Base-by-base conservation (phyloP, 2,329 filamentous ascomycete species). In the Aureobasidium sp. region DNA sequence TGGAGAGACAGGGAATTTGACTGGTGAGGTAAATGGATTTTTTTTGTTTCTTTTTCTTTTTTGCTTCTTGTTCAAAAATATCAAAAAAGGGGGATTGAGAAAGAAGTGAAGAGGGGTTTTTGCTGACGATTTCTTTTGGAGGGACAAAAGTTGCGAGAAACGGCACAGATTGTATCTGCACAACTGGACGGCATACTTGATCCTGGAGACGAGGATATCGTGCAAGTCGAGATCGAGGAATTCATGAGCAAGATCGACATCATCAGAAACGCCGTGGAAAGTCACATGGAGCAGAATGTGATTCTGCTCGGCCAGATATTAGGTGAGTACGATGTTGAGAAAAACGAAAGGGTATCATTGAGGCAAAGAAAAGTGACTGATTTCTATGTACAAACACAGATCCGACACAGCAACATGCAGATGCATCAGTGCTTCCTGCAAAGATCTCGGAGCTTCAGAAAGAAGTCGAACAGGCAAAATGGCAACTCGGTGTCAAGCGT, bases 91-190 rank as follows among this genome's bases (percentile, higher is more conserved):
- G n/a, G n/a, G n/a, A n/a, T n/a, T n/a, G n/a, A n/a, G n/a, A n/a
- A n/a, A n/a, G n/a, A n/a, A n/a, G n/a, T n/a, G n/a, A n/a, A n/a
- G n/a, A n/a, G n/a, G n/a, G n/a, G n/a, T n/a, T n/a, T n/a, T n/a
- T n/a, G n/a, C n/a, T n/a, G n/a, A n/a, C n/a, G n/a, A n/a, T n/a
- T n/a, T n/a, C n/a, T n/a, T n/a, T n/a, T n/a, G n/a, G n/a, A 19
- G 11, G n/a, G 16, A 14, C 34, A 14, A 22, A 35, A 71, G 60
- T 62, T 76, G 1, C 68, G 70, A 58, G 62, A 72, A 44, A 61
- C 70, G 4, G 70, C 72, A 25, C 69, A 71, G n/a, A 64, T 73
- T 7, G 61, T 71, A 4, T 65, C 66, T 10, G 71, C 73, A 0
- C 64, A 67, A 35, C 63, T 75, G 8, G 66, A 64, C 16, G 66